Percentiles rank a stretch among this genome's conserved stretches.
These are phyloP conservation scores for Leucocoprinus birnbaumii DNA, from an alignment of 768 basidiomycete species.

Conservation along the genomic window DNA sequence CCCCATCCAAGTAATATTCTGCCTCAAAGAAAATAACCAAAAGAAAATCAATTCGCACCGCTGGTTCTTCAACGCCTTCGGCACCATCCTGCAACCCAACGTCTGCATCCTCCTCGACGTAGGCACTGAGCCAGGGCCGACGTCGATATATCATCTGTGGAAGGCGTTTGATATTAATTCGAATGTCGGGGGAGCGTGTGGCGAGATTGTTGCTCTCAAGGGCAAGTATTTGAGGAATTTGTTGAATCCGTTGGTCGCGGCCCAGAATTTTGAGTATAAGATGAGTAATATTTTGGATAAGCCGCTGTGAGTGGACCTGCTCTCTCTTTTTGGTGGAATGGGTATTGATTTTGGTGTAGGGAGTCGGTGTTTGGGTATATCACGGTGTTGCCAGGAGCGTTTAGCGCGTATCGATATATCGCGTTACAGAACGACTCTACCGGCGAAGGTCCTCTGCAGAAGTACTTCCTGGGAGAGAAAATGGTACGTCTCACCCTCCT, in stretches of 20 bases:
- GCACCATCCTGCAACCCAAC: constrained; percentile 79
- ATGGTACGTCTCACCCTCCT: constrained; percentile 47
- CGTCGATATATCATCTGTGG: constrained; percentile 90
- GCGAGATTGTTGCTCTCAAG: constrained; percentile 93
- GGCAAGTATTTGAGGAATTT: constrained; percentile 79
- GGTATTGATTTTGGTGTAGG: constrained; percentile 22
- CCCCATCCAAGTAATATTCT: constrained; percentile 92
- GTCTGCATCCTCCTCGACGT: constrained; percentile 93
- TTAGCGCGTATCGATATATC: constrained; percentile 89
- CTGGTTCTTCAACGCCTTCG: constrained; percentile 95
- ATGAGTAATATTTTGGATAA: constrained; percentile 93
- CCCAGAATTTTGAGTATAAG: constrained; percentile 95
- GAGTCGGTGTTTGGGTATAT: constrained; percentile 93
- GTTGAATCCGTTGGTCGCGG: constrained; percentile 68
- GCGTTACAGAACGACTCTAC: constrained; percentile 82
- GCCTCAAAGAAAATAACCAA: constrained; percentile 89
- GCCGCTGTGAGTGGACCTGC: constrained; percentile 64
- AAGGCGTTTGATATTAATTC: constrained; percentile 93
- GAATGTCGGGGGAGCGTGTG: constrained; percentile 90
- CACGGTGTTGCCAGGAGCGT: constrained; percentile 89
- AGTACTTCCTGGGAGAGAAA: constrained; percentile 97
- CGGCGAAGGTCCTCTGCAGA: constrained; percentile 88
- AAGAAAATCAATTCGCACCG: constrained; percentile 95
- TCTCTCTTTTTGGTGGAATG: neutral
- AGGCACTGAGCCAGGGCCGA: constrained; percentile 77